A percentile compares a stretch with the other conserved stretches of the same genome.
phyloP scores from a whole-genome alignment of 2,329 filamentous ascomycete species.

The Tetracladium maxilliforme region DNA sequence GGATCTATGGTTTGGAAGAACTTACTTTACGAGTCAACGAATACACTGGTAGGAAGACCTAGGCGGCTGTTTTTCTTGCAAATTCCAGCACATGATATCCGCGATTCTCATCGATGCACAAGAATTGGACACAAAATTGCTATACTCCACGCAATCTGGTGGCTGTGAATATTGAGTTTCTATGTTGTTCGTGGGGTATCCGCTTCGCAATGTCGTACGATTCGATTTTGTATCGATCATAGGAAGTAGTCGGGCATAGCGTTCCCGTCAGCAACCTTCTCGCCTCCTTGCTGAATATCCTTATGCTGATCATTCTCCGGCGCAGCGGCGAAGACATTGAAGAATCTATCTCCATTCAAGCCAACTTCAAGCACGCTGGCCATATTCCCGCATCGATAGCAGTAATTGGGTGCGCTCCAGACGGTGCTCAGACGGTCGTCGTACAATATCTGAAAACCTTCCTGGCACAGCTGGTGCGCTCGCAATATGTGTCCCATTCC shows the following conservation, averaged over 20 bases:
- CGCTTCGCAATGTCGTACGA: too few relatives aligned
- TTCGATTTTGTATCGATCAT: constrained; percentile 25
- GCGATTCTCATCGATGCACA: too few relatives aligned
- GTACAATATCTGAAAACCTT: constrained; percentile 93
- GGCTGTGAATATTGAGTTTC: too few relatives aligned
- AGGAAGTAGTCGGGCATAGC: constrained; percentile 60
- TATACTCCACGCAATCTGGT: too few relatives aligned
- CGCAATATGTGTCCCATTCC: constrained; percentile 94
- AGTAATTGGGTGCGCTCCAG: constrained; percentile 83
- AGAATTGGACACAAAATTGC: too few relatives aligned
- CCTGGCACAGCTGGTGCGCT: constrained; percentile 96
- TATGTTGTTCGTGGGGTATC: too few relatives aligned
- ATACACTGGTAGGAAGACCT: too few relatives aligned
- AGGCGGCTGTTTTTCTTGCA: too few relatives aligned
- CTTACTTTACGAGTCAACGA: too few relatives aligned
- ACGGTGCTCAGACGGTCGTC: constrained; percentile 91
- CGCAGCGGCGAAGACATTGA: constrained; percentile 95
- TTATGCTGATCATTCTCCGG: constrained; percentile 90
- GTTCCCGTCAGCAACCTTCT: constrained; percentile 51
- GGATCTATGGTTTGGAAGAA: too few relatives aligned
- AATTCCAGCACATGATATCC: too few relatives aligned
- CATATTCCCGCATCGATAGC: constrained; percentile 89
- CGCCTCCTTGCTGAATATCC: constrained; percentile 67
- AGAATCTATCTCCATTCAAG: constrained; percentile 82
- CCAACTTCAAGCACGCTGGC: constrained; percentile 94